Base-by-base conservation (phyloP, 1,284 basidiomycete genomes). In the Anthracocystis panici-leucophaei region DNA sequence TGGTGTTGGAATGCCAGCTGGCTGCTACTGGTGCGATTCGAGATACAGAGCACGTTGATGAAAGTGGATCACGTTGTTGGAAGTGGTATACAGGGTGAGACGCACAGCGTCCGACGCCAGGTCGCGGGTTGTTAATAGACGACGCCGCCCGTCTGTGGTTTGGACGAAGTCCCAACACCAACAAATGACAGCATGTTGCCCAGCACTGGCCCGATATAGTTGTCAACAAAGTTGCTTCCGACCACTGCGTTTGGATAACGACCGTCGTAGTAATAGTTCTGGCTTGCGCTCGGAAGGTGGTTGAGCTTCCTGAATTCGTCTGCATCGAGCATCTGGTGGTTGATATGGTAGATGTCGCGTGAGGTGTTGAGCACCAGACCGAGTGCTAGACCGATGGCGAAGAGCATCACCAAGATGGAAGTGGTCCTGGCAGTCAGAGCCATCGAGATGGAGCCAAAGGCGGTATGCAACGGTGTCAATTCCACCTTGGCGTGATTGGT, bases 311-410 rank as follows among this genome's bases (percentile, higher is more conserved):
- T 25, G 63, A 69, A 75, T 35, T 65, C 63, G 27, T 70, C 59
- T 38, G 72, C 72, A 21, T 75, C 72, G 29, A 75, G 53, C 5
- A 52, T 56, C 6, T 54, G 66, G 40, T 66, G 55, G 35, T 62
- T 55, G 63, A 70, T 65, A 45, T 75, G 72, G 40, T 75, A 75
- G n/a, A 75, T 62, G 53, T 75, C 72, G 48, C 72, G 72, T 5
- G 72, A 75, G 10, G 72, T 69, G 58, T 75, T 75, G 38, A 69
- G 49, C 23, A 41, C 6, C 29, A 75, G 33, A 16, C 72, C 72
- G 35, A 70, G 35, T 3, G 52, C 54, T 2, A 75, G 29, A 38
- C 72, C 66, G 21, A 75, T 54, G 21, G 62, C 52, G 14, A 75
- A 52, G 35, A 70, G 55, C 35, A 46, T 0, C 5, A 60, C 45